A percentile compares a stretch with the other conserved stretches of the same genome.
Conservation (phyloP, 805 yeast species). For the Cyberlindnera samutprakarnensis region DNA sequence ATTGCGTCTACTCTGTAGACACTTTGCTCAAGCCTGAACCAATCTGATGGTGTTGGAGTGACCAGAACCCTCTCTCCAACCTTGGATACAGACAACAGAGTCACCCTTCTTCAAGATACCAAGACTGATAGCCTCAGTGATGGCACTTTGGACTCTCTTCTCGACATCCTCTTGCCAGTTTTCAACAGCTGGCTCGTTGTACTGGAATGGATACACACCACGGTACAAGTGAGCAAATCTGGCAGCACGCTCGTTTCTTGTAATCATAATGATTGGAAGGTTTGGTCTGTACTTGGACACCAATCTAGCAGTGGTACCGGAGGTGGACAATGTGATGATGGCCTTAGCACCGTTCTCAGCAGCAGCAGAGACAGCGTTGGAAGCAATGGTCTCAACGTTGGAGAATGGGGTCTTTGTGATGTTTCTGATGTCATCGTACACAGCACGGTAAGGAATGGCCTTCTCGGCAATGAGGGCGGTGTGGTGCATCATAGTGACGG, state of each 20-base stretch:
- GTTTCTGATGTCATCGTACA: constrained; percentile 82
- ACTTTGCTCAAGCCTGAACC: constrained; percentile 68
- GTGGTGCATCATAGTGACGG: constrained; percentile 98
- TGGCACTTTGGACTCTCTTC: constrained; percentile 88
- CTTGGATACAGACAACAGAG: constrained; percentile 90
- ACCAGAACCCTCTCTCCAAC: constrained; percentile 98
- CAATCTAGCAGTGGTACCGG: constrained; percentile 93
- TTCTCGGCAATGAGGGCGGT: constrained; percentile 94
- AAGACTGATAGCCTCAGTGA: constrained; percentile 77
- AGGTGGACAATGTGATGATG: constrained; percentile 89
- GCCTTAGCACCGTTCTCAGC: constrained; percentile 97
- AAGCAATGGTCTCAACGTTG: constrained; percentile 94
- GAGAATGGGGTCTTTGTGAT: constrained; percentile 83
- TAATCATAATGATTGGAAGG: constrained; percentile 96
- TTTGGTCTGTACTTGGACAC: constrained; percentile 96
- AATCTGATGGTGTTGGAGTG: constrained; percentile 98
- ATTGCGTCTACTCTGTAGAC: background rate
- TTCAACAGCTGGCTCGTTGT: constrained; percentile 47
- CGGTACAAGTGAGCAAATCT: constrained; percentile 95
- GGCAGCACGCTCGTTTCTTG: constrained; percentile 90
- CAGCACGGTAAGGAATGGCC: constrained; percentile 82
- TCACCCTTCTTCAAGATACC: constrained; percentile 87
- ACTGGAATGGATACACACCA: constrained; percentile 97
- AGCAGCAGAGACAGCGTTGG: constrained; percentile 94
- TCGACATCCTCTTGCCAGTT: constrained; percentile 98